Percentiles rank a stretch among this genome's conserved stretches.
Evolutionary conservation across 2,329 filamentous ascomycete species (phyloP).

Genomic region (Aspergillus sp.): DNA sequence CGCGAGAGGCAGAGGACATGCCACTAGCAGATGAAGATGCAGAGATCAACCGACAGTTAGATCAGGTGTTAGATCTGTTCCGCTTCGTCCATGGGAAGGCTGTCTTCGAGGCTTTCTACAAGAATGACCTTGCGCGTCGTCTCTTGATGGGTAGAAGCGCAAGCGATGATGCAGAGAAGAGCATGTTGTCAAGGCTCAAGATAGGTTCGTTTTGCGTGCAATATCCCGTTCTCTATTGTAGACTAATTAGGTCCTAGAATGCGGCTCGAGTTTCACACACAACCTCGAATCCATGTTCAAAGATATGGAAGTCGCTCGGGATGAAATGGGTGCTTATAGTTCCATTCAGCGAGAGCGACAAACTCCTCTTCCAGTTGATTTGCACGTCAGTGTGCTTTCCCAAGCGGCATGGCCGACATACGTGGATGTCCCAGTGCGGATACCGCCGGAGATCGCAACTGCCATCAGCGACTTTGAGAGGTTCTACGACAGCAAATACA

Average conservation of each 20-base stretch:
- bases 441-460: constrained; percentile 73
- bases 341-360: constrained; percentile 62
- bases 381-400: constrained; percentile 88
- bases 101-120: constrained; percentile 98
- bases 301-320: constrained; percentile 87
- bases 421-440: constrained; percentile 69
- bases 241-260: constrained; percentile 56
- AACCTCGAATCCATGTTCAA: constrained; percentile 99
- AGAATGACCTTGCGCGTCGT: constrained; percentile 88
- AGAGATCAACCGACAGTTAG: constrained; percentile 86
- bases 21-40: constrained; percentile 82
- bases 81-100: constrained; percentile 96
- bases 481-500: constrained; percentile 89
- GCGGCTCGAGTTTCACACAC: constrained; percentile 89
- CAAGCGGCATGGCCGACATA: constrained; percentile 92
- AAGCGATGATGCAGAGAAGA: constrained; percentile 91
- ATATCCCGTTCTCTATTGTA: neutral
- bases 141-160: constrained; percentile 90
- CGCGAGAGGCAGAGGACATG: constrained; percentile 47
- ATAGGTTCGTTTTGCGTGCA: constrained; percentile 49
- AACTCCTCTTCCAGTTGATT: constrained; percentile 62
- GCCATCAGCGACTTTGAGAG: constrained; percentile 78
- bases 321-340: constrained; percentile 91
- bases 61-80: constrained; percentile 91
- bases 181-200: constrained; percentile 89